A percentile compares a stretch with the other conserved stretches of the same genome.
These are phyloP conservation scores for Paralagenidium karlingii DNA, from an alignment of 352 stramenopile species.

Conservation along the genomic window DNA sequence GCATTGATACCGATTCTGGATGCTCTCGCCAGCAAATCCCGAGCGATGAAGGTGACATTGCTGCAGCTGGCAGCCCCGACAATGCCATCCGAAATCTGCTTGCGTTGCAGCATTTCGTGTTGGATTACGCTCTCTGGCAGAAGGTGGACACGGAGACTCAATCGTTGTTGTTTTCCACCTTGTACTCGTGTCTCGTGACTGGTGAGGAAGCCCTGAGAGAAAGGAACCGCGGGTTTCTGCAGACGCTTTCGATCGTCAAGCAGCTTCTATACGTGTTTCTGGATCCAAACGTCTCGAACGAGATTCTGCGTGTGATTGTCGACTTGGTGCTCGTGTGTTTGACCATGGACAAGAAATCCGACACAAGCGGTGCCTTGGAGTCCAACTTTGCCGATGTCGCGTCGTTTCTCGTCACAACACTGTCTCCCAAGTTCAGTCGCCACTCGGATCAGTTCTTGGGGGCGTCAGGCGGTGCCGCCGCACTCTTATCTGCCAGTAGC, in stretches of 20 bases:
- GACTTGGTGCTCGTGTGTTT: constrained; percentile 61
- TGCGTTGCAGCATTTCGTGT: constrained; percentile 53
- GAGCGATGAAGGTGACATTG: too few relatives aligned
- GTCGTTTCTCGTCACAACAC: constrained; percentile 34
- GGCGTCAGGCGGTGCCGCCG: not conserved
- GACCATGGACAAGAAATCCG: too few relatives aligned
- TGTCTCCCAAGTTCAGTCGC: constrained; percentile 39
- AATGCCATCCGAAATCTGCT: constrained; percentile 44
- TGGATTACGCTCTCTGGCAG: constrained; percentile 63
- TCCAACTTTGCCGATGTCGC: constrained; percentile 54
- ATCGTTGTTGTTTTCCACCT: constrained; percentile 39
- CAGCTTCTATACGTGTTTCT: constrained; percentile 63
- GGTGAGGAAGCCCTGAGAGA: constrained; percentile 30
- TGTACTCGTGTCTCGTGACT: constrained; percentile 45
- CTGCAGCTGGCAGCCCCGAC: too few relatives aligned
- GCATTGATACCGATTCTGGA: constrained; percentile 21
- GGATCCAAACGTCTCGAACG: constrained; percentile 25
- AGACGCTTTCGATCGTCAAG: constrained; percentile 45
- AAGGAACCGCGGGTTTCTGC: constrained; percentile 40
- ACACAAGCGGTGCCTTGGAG: constrained; percentile 21
- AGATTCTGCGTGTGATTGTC: constrained; percentile 42
- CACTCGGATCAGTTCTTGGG: constrained; percentile 1
- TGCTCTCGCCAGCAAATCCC: too few relatives aligned
- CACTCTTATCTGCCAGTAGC: constrained; percentile 1
- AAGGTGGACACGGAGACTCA: constrained; percentile 19